These are phyloP conservation scores for Dendryphion nanum DNA, from an alignment of 2,329 filamentous ascomycete species.

Conservation along the genomic window DNA sequence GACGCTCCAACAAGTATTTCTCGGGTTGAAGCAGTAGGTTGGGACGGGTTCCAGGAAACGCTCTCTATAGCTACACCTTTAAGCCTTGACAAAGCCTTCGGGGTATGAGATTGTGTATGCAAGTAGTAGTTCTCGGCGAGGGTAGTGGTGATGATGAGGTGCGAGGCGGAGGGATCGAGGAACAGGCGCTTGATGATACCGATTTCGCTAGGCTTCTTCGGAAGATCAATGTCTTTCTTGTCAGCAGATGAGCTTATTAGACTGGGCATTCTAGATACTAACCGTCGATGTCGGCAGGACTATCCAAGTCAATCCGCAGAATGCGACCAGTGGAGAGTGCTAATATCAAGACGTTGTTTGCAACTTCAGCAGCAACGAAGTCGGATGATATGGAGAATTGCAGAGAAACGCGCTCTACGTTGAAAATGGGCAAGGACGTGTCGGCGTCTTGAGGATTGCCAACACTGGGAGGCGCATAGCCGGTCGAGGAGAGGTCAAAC, in stretches of 20 bases:
- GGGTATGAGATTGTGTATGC: conserved; percentile 88
- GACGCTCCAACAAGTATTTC: conserved; percentile 89
- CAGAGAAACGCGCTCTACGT: conserved; percentile 86
- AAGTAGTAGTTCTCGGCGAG: conserved; percentile 97
- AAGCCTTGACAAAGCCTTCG: conserved; percentile 75
- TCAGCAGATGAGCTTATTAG: too few species aligned
- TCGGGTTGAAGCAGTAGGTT: conserved; percentile 88
- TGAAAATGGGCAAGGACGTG: conserved; percentile 80
- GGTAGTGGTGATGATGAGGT: conserved; percentile 87
- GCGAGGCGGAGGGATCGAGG: conserved; percentile 93
- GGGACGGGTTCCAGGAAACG: conserved; percentile 90
- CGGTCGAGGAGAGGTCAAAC: conserved; percentile 64
- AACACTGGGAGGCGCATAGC: conserved; percentile 69
- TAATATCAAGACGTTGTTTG: conserved; percentile 93
- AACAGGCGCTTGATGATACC: conserved; percentile 95
- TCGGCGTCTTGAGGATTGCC: conserved; percentile 60
- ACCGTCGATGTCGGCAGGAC: conserved; percentile 87
- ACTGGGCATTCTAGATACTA: conserved; percentile 10
- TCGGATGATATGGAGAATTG: conserved; percentile 93
- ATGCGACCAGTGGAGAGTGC: conserved; percentile 91
- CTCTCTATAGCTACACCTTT: conserved; percentile 86
- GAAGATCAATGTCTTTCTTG: conserved; percentile 83
- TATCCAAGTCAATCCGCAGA: conserved; percentile 89
- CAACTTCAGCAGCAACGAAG: conserved; percentile 94
- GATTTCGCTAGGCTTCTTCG: conserved; percentile 86